A percentile compares a stretch with the other conserved stretches of the same genome.
These are phyloP conservation scores for Artomyces pyxidatus DNA, from an alignment of 768 basidiomycete genomes.

Conservation along the genomic window DNA sequence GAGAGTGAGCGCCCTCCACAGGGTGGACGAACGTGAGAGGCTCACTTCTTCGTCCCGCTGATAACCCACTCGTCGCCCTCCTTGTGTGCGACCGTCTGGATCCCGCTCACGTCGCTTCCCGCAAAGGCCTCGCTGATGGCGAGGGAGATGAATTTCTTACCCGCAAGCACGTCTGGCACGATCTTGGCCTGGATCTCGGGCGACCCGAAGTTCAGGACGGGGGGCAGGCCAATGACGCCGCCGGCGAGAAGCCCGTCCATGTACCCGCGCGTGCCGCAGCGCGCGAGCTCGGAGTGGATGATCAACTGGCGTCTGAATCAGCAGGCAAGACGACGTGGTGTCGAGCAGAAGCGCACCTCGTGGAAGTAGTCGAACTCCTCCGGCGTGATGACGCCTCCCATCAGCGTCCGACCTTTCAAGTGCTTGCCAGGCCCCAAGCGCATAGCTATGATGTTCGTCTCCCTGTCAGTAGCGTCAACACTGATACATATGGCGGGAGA, in stretches of 20 bases:
- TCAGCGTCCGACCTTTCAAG: constrained; percentile 65
- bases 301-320: constrained; percentile 47
- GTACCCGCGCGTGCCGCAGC: constrained; percentile 80
- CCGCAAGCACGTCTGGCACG: constrained; percentile 64
- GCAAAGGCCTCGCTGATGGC: constrained; percentile 95
- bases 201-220: constrained; percentile 81
- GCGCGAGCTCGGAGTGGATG: constrained; percentile 72
- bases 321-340: not conserved
- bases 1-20: not conserved
- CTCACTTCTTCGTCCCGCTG: constrained; percentile 88
- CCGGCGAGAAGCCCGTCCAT: constrained; percentile 82
- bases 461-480: constrained; percentile 33
- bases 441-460: constrained; percentile 79
- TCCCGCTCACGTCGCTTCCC: constrained; percentile 75
- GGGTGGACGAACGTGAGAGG: not conserved
- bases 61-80: constrained; percentile 87
- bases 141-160: constrained; percentile 80
- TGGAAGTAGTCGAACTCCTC: constrained; percentile 95
- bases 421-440: constrained; percentile 87
- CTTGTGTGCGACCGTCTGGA: constrained; percentile 78
- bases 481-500: not conserved
- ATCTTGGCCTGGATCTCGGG: constrained; percentile 63
- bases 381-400: constrained; percentile 67
- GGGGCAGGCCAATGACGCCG: constrained; percentile 82
- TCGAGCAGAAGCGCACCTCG: constrained; percentile 40